Base-by-base conservation (phyloP, 2,329 filamentous ascomycete genomes). In the Samsoniella hepiali region DNA sequence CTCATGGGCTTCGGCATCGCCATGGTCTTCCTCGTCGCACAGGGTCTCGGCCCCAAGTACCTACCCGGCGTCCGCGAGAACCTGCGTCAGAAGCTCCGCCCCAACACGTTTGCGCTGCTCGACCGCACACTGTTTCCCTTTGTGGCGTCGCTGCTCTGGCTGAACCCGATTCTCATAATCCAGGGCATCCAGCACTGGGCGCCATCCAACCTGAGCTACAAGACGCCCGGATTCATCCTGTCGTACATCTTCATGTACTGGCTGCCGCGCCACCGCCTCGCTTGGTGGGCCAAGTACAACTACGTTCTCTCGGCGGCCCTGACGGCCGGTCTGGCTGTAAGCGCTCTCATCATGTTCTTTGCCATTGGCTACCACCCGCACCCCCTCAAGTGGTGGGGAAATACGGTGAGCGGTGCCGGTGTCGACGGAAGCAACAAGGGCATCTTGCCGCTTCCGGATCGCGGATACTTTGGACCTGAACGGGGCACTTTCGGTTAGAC, bases 251-350 rank as follows among this genome's bases (percentile, higher is more conserved):
- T 79, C 72, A 79, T 79, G 78, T 77, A 77, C 67, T 75, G 71
- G 71, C 65, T 79, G 15, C 75, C 74, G 1, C 68, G 75, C 15
- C 72, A 75, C 61, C 69, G 72, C 13, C 66, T 77, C 55, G 77
- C 77, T 1, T 80, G 77, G 76, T 80, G 77, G 77, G 72, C 77
- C 53, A 77, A 80, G 72, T 81, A 81, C 70, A 80, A 80, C 68
- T 81, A 79, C 66, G 74, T 78, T 3, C 69, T 81, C 3, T 78
- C 76, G 10, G 76, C 78, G 0, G 76, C 76, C 6, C 67, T 81
- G 58, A 76, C 73, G 10, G 76, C 75, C 5, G 78, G 77, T 8
- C 72, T 81, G 4, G 79, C 78, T 32, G 67, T 80, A 50, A 74
- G 72, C 45, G 78, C 73, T 13, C 69, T 80, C 22, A 66, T 81